Conservation (phyloP, 495 filamentous ascomycete species). For the Trichoderma parareesei region DNA sequence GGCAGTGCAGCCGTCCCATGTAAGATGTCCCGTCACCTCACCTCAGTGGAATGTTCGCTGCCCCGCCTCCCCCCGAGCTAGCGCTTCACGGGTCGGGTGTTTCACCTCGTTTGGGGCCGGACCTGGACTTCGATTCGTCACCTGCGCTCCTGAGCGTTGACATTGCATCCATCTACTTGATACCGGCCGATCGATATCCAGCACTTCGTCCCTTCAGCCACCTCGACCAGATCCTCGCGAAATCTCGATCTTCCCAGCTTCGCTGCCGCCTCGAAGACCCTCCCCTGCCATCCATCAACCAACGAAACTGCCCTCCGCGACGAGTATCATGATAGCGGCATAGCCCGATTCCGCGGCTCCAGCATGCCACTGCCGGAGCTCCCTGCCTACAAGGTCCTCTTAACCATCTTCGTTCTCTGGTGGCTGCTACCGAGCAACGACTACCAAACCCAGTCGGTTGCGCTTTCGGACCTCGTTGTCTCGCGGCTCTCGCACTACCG, state of each 20-base stretch:
- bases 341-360: background rate
- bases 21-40: background rate
- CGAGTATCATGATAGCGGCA: background rate
- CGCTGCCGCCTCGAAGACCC: background rate
- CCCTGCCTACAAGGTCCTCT: constrained; percentile 25
- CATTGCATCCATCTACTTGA: background rate
- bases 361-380: constrained; percentile 35
- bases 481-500: constrained; percentile 40
- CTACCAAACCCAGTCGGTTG: background rate
- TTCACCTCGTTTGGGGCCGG: too few relatives aligned
- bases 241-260: background rate
- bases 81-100: background rate
- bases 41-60: background rate
- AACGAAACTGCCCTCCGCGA: background rate
- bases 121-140: too few relatives aligned
- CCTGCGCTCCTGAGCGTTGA: background rate
- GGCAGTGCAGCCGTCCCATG: background rate
- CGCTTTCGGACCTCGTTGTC: constrained; percentile 25
- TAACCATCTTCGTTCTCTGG: constrained; percentile 34
- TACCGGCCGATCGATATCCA: too few relatives aligned
- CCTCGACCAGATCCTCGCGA: background rate
- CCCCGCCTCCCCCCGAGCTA: background rate
- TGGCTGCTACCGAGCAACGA: constrained; percentile 27
- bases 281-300: background rate
- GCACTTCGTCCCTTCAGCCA: background rate